Conservation (phyloP, 345 rosid species). For the Kernera saxatilis region DNA sequence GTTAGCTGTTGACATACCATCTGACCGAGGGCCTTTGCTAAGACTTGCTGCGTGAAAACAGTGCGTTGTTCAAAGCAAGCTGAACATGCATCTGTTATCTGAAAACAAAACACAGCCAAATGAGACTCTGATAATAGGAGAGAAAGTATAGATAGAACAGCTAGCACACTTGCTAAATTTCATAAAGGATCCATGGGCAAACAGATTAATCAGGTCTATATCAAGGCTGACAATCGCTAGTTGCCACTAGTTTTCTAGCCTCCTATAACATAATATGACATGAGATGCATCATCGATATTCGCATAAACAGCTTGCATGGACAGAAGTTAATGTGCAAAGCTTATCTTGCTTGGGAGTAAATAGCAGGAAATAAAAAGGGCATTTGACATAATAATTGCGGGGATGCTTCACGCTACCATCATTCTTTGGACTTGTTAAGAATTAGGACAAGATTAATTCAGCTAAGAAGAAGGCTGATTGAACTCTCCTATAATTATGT, state of each 20-base stretch:
- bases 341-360: not conserved
- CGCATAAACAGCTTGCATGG: not conserved
- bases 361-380: not conserved
- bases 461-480: not conserved
- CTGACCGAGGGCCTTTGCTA: constrained; percentile 90
- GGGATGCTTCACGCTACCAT: constrained; percentile 1
- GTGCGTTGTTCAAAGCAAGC: constrained; percentile 98
- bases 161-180: not conserved
- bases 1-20: constrained; percentile 54
- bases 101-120: constrained; percentile 27
- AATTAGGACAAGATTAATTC: not conserved
- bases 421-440: not conserved
- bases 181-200: not conserved
- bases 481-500: not conserved
- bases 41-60: constrained; percentile 91
- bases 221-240: not conserved
- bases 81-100: constrained; percentile 92
- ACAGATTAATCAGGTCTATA: not conserved
- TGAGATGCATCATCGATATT: not conserved
- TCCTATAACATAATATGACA: not conserved
- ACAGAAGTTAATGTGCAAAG: not conserved
- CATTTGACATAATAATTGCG: not conserved
- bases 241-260: constrained; percentile 1
- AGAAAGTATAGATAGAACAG: not conserved
- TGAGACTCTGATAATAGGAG: not conserved